Conservation (phyloP, 2,329 filamentous ascomycete species). For the Hypomyces perniciosus region DNA sequence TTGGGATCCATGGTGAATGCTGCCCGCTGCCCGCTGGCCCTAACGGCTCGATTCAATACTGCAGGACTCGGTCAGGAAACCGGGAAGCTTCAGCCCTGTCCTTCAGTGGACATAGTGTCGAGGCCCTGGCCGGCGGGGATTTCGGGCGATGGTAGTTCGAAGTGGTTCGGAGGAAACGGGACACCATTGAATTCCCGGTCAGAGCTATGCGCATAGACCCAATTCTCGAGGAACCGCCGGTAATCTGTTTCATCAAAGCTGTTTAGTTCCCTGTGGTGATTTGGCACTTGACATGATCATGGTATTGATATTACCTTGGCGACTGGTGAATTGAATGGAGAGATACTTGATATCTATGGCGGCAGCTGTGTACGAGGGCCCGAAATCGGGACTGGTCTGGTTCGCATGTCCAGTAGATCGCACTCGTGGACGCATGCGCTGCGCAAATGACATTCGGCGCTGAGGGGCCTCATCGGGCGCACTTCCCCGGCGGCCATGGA, state of each 20-base stretch:
- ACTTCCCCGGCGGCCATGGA: constrained; percentile 35
- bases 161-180: constrained; percentile 39
- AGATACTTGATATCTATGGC: constrained; percentile 41
- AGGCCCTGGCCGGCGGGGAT: constrained; percentile 28
- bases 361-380: constrained; percentile 17
- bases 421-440: constrained; percentile 35
- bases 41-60: background rate
- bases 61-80: background rate
- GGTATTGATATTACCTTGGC: constrained; percentile 33
- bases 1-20: background rate
- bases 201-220: constrained; percentile 39
- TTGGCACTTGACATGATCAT: background rate
- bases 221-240: constrained; percentile 40
- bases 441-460: constrained; percentile 38
- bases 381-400: constrained; percentile 17
- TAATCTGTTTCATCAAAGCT: constrained; percentile 31
- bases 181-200: constrained; percentile 42
- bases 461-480: constrained; percentile 31
- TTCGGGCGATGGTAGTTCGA: constrained; percentile 43
- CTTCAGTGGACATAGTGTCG: constrained; percentile 9
- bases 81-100: background rate
- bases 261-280: background rate
- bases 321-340: constrained; percentile 43
- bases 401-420: constrained; percentile 25
- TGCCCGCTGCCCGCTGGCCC: too few species aligned